Percentiles rank a stretch among this genome's conserved stretches.
phyloP scores from a whole-genome alignment of 768 basidiomycete species.

The Naganishia onofrii region DNA sequence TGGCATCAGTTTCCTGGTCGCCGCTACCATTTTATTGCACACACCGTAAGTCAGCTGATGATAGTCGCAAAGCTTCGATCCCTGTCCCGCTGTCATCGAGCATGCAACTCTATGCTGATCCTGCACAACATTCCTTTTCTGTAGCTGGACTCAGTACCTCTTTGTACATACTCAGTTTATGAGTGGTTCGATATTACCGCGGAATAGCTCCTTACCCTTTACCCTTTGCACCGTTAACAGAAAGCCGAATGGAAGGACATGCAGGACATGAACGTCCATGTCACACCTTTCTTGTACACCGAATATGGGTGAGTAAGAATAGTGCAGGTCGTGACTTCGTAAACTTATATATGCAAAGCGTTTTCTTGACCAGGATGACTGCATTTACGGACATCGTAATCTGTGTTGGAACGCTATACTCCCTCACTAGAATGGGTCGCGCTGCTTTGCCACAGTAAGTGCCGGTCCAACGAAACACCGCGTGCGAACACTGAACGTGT shows the following conservation, averaged over 20 bases:
- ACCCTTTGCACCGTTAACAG: too few species aligned
- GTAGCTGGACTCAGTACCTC: constrained; percentile 13
- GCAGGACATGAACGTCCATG: not conserved
- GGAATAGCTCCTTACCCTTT: too few species aligned
- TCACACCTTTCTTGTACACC: constrained; percentile 14
- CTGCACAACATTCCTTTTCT: not conserved
- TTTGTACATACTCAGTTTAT: not conserved
- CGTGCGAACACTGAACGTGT: not conserved
- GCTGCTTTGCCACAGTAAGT: constrained; percentile 12
- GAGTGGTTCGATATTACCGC: too few species aligned
- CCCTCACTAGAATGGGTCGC: constrained; percentile 1
- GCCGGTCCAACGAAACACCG: not conserved
- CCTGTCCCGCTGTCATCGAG: not conserved
- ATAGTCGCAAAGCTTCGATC: not conserved
- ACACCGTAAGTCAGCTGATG: not conserved
- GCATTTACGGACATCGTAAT: constrained; percentile 9
- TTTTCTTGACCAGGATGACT: too few species aligned
- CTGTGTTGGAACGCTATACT: constrained; percentile 1
- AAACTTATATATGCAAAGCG: not conserved
- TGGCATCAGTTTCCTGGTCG: not conserved
- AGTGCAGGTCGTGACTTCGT: not conserved
- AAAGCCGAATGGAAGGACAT: constrained; percentile 7
- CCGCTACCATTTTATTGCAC: not conserved
- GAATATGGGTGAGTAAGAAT: constrained; percentile 2
- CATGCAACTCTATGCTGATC: not conserved